Percentiles rank a stretch among this genome's conserved stretches.
Evolutionary conservation across 495 filamentous ascomycete genomes (phyloP).

Genomic region (Xylaria grammica): DNA sequence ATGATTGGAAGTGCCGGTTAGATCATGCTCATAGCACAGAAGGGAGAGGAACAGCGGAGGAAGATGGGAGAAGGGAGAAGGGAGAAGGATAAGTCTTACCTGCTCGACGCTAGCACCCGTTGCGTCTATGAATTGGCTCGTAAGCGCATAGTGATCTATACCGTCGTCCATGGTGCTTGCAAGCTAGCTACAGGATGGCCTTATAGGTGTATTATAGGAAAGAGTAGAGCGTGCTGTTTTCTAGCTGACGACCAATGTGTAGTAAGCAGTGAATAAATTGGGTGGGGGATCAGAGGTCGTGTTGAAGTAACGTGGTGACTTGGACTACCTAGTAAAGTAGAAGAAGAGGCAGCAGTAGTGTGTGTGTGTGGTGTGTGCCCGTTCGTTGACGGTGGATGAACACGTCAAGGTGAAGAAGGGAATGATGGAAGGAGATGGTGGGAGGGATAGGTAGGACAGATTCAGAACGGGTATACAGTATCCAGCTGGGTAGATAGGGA

Average conservation of each 20-base stretch:
- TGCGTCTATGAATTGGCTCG: slow-evolving; percentile 74
- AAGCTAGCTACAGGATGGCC: neutral
- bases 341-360: neutral
- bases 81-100: slow-evolving; percentile 53
- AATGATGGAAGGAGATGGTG: too few species aligned
- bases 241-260: neutral
- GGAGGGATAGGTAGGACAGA: too few species aligned
- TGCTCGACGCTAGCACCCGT: slow-evolving; percentile 68
- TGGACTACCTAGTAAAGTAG: too few species aligned
- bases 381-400: neutral
- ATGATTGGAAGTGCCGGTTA: slow-evolving; percentile 1
- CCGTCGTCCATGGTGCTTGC: slow-evolving; percentile 48
- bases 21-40: neutral
- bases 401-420: neutral
- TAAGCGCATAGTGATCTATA: slow-evolving; percentile 67
- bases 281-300: neutral
- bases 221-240: neutral
- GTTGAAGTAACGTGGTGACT: neutral
- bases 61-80: neutral
- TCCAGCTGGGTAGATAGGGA: too few species aligned
- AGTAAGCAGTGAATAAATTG: neutral
- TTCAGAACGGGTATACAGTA: too few species aligned
- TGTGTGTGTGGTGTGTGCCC: too few species aligned
- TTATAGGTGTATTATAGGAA: neutral
- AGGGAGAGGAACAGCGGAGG: neutral